Percentiles rank a stretch among this genome's conserved stretches.
phyloP scores from a whole-genome alignment of 768 basidiomycete genomes.

The Chalciporus chontae region DNA sequence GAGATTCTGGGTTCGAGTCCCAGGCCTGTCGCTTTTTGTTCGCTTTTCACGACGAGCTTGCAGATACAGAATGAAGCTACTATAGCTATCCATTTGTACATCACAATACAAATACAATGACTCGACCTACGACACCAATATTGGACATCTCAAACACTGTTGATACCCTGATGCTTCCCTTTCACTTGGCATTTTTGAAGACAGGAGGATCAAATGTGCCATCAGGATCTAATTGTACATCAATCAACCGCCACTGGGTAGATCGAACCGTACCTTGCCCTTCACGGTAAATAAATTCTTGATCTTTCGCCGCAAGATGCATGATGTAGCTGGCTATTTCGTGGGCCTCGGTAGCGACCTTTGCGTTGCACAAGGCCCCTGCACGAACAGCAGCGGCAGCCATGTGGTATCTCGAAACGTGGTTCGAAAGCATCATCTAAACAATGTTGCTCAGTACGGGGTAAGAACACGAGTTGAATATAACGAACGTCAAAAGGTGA shows the following conservation, averaged over 20 bases:
- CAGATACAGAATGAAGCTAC: too few relatives aligned
- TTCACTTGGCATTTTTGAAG: conserved; percentile 24
- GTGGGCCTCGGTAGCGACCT: conserved; percentile 57
- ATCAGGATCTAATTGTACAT: conserved; percentile 27
- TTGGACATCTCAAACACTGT: background rate
- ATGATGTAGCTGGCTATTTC: conserved; percentile 51
- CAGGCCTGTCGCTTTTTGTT: conserved; percentile 49
- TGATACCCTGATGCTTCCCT: background rate
- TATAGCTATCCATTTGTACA: too few relatives aligned
- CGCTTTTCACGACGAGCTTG: background rate
- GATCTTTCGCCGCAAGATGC: conserved; percentile 60
- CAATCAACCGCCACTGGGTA: background rate
- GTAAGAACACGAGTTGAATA: background rate
- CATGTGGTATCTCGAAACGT: conserved; percentile 63
- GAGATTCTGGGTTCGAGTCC: conserved; percentile 63
- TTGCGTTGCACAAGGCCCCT: conserved; percentile 48
- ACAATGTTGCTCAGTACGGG: background rate
- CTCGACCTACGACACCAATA: background rate
- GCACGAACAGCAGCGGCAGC: conserved; percentile 59
- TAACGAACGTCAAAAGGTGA: conserved; percentile 69
- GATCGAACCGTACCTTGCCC: conserved; percentile 58
- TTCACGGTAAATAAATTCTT: conserved; percentile 54
- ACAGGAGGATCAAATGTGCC: conserved; percentile 45
- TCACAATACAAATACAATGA: conserved; percentile 4
- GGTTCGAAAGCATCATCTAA: conserved; percentile 74